A percentile compares a stretch with the other conserved stretches of the same genome.
These are phyloP conservation scores for Naganishia antarctica DNA, from an alignment of 768 basidiomycete genomes.

Conservation along the genomic window DNA sequence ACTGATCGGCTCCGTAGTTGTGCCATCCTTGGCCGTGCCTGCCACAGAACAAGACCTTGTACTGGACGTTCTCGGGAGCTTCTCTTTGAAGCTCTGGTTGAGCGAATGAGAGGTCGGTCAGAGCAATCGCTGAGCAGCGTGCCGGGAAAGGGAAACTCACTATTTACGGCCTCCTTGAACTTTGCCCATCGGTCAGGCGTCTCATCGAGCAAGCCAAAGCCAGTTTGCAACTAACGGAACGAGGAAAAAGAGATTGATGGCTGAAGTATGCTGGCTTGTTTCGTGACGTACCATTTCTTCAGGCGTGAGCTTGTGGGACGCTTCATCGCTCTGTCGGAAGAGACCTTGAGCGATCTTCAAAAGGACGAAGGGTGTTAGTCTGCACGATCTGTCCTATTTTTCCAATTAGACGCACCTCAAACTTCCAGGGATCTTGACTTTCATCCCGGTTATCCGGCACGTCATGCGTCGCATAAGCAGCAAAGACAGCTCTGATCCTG, in stretches of 20 bases:
- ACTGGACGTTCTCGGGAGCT: constrained; percentile 37
- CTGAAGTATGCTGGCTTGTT: background rate
- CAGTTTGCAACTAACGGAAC: background rate
- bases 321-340: constrained; percentile 12
- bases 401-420: background rate
- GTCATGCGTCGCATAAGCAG: constrained; percentile 17
- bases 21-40: constrained; percentile 48
- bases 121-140: background rate
- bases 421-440: constrained; percentile 13
- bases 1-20: constrained; percentile 39
- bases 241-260: background rate
- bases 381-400: too few relatives aligned
- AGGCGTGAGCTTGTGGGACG: background rate
- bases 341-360: constrained; percentile 9
- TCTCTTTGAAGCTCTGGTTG: constrained; percentile 21
- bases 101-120: background rate
- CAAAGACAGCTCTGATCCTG: constrained; percentile 10
- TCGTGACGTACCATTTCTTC: constrained; percentile 1
- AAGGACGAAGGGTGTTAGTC: too few relatives aligned
- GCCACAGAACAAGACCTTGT: constrained; percentile 46
- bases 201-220: constrained; percentile 17
- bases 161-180: constrained; percentile 11
- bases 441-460: constrained; percentile 12
- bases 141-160: background rate
- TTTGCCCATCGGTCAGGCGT: constrained; percentile 16